Percentiles rank a stretch among this genome's conserved stretches.
Evolutionary conservation across 2,329 filamentous ascomycete genomes (phyloP).

Genomic region (Xylariaceae sp.): DNA sequence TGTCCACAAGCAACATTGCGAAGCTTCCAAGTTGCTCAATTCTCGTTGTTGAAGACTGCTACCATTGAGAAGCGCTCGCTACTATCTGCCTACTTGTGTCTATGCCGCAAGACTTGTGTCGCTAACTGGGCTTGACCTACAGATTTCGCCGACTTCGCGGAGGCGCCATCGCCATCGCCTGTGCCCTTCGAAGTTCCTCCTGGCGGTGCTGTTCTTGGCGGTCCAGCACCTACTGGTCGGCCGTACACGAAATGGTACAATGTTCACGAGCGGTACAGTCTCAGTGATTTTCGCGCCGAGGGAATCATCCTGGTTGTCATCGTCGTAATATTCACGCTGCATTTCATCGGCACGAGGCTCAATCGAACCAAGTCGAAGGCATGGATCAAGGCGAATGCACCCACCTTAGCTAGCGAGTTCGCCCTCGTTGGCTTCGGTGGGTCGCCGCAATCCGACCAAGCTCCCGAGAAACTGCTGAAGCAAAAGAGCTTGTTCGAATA

Average conservation of each 20-base stretch:
- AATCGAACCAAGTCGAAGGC: slow-evolving; percentile 80
- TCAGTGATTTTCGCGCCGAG: slow-evolving; percentile 86
- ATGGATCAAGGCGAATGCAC: slow-evolving; percentile 78
- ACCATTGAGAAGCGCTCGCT: background rate
- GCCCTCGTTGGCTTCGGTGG: slow-evolving; percentile 80
- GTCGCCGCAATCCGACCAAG: slow-evolving; percentile 51
- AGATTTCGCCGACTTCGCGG: slow-evolving; percentile 96
- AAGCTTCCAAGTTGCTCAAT: background rate
- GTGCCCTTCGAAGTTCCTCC: slow-evolving; percentile 50
- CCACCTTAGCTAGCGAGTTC: slow-evolving; percentile 78
- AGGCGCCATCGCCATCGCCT: slow-evolving; percentile 68
- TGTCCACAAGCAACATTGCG: background rate
- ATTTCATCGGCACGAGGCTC: slow-evolving; percentile 76
- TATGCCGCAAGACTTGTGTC: background rate
- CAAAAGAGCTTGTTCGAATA: slow-evolving; percentile 90
- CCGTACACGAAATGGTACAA: slow-evolving; percentile 97
- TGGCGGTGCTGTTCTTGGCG: slow-evolving; percentile 48
- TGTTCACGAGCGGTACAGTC: slow-evolving; percentile 85
- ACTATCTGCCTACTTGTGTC: background rate
- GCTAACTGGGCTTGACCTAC: slow-evolving; percentile 26
- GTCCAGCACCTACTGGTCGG: slow-evolving; percentile 52
- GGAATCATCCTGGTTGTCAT: slow-evolving; percentile 79
- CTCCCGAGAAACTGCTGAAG: slow-evolving; percentile 66
- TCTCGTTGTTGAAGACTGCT: background rate
- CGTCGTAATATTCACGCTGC: slow-evolving; percentile 72